Conservation (phyloP, 208 protist genomes). For the Trypanosoma avium region DNA sequence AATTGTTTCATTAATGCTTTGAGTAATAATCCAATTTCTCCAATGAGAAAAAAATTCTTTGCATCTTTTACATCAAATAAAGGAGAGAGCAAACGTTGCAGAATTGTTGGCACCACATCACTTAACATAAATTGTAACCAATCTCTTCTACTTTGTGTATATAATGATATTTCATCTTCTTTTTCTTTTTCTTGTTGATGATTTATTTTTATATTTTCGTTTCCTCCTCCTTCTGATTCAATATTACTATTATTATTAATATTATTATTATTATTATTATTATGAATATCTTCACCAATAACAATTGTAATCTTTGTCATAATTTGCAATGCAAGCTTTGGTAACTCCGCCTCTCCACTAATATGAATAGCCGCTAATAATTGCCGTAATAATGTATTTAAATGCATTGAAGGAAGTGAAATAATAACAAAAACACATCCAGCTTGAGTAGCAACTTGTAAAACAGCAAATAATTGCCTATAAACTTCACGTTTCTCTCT, state of each 20-base stretch:
- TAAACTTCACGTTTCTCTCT: slow-evolving; percentile 70
- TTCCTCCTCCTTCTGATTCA: no score
- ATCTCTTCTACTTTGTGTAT: not conserved
- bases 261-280: not conserved
- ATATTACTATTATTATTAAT: not conserved
- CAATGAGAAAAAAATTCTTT: slow-evolving; percentile 63
- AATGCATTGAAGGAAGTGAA: slow-evolving; percentile 33
- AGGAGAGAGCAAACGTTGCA: slow-evolving; percentile 20
- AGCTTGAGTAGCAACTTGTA: slow-evolving; percentile 51
- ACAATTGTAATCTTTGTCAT: slow-evolving; percentile 47
- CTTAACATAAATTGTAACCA: slow-evolving; percentile 30
- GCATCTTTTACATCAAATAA: slow-evolving; percentile 70
- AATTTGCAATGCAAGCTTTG: slow-evolving; percentile 59
- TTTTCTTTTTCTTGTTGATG: not conserved
- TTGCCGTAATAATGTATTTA: slow-evolving; percentile 35
- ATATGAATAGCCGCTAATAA: slow-evolving; percentile 47
- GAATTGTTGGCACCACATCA: slow-evolving; percentile 20
- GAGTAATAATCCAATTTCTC: slow-evolving; percentile 50
- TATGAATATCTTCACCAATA: not conserved
- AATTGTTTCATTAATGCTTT: slow-evolving; percentile 25
- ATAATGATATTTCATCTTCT: no score
- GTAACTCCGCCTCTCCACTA: slow-evolving; percentile 60
- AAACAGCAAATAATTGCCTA: slow-evolving; percentile 56
- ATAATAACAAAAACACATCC: slow-evolving; percentile 45
- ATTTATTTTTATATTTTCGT: not conserved